Evolutionary conservation across 257 asterid genomes (phyloP).

Genomic region (Linaria vulgaris): DNA sequence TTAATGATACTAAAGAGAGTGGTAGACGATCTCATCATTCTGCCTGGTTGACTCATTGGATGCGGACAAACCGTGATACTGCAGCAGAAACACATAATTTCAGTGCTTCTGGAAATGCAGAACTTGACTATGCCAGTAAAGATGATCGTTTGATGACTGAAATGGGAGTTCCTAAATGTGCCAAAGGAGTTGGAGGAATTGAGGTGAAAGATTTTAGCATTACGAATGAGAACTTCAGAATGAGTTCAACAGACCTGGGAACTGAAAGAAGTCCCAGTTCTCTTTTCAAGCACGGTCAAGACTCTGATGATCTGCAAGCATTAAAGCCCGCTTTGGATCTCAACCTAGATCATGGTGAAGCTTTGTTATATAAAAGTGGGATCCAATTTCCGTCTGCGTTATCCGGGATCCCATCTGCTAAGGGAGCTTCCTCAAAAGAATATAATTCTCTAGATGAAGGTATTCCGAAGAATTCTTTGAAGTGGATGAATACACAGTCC

Average conservation of each 20-base stretch:
- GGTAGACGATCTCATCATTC: constrained; percentile 46
- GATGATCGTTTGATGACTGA: constrained; percentile 21
- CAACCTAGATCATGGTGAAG: constrained; percentile 20
- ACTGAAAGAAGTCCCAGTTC: constrained; percentile 27
- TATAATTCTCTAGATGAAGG: constrained; percentile 29
- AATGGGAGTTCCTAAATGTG: constrained; percentile 27
- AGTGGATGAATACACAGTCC: constrained; percentile 31
- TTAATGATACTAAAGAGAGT: constrained; percentile 32
- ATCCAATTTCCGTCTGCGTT: constrained; percentile 22
- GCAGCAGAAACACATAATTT: constrained; percentile 19
- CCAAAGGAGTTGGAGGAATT: constrained; percentile 27
- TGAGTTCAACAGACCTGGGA: constrained; percentile 28
- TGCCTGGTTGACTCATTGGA: constrained; percentile 74
- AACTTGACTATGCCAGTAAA: constrained; percentile 21
- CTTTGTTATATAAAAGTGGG: constrained; percentile 10
- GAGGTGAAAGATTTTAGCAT: constrained; percentile 23
- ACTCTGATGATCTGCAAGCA: constrained; percentile 22
- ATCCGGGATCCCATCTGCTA: constrained; percentile 21
- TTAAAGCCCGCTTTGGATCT: constrained; percentile 15
- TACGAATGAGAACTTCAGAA: constrained; percentile 21
- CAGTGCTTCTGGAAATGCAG: constrained; percentile 27
- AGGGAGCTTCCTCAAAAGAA: background rate
- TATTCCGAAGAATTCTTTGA: constrained; percentile 31
- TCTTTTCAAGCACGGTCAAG: constrained; percentile 14
- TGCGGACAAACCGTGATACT: constrained; percentile 31